Evolutionary conservation across 805 yeast species (phyloP), one percentile per base, ranked within the genome.

Genomic region (Ogataea nitratoaversa): DNA sequence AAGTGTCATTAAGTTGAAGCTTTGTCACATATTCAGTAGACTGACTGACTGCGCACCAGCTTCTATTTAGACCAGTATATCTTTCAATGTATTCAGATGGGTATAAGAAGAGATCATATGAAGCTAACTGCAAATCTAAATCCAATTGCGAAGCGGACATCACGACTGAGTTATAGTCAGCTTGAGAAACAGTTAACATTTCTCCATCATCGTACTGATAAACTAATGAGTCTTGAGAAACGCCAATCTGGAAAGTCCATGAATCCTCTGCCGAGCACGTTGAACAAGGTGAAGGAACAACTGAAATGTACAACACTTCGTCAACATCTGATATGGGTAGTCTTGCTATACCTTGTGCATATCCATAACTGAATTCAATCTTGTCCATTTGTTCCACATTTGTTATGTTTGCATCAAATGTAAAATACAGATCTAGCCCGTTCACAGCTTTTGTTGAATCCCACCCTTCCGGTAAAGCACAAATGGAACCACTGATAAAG

Each of bases 31-130:
- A 44, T 3, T 39, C 32, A 2, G 24, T 18, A 8, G 42, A 84
- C 36, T 69, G 70, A 35, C 71, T 60, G 7, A 86, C 63, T 0
- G 95, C 95, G 61, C 93, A 84, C 74, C 85, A 76, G 36, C 91
- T 81, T 44, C 65, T 63, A 36, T 71, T 68, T 36, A 83, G 54
- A 2, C 58, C 60, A 1, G 46, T 46, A 37, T 73, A 66, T 40
- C 65, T 54, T 39, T 63, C 53, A 8, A 55, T 49, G 28, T 67
- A 62, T 3, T 63, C 67, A 34, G 65, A 53, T 1, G 74, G 63
- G 47, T 74, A 82, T 2, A 84, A 52, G 50, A 70, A 74, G 12
- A 82, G 43, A 11, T 62, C 62, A 45, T 64, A 71, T 1, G 44
- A 39, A 13, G 43, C 31, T 8, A 36, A 36, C 7, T 33, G 9